Base-by-base conservation (phyloP, 768 basidiomycete species). In the Boletus reticuloceps region DNA sequence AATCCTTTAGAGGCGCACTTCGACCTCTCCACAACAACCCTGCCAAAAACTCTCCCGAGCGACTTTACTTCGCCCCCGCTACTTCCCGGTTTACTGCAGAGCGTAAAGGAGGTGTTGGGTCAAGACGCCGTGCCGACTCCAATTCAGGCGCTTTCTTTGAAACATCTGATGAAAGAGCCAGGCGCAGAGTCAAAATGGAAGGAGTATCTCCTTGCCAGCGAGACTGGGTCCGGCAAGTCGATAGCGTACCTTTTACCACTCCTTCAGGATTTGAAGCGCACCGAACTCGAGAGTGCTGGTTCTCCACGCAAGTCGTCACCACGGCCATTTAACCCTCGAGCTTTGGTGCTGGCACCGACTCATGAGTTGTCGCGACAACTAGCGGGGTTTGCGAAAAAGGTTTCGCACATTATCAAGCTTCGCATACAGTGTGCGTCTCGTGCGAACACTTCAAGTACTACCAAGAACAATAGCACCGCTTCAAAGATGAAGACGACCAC, bases 161-260 rank as follows among this genome's bases (percentile, higher is more conserved):
- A 86, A 58, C 83, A 85, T 71, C 69, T 91, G 17, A 68, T 90
- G 50, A 70, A 73, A 7, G 52, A 46, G 46, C 48, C 63, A 22
- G 50, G 56, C 34, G 31, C 42, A 16, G 62, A 49, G 36, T 37
- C 58, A 14, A 62, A 50, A 27, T 59, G 55, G 62, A 70, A 55
- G 44, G 75, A 83, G 46, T 86, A 79, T 59, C 79, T 96, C 7
- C 78, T 96, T 1, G 94, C 91, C 0, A 86, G 89, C 0, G 93
- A 95, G 70, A 96, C 92, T 0, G 94, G 94, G 14, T 93, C 91
- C 0, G 94, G 93, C 1, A 96, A 96, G 74, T 93, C 89, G 3
- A 81, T 95, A 29, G 94, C 94, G 1, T 96, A 94, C 69, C 80
- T 95, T 41, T 79, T 95, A 6, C 94, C 94, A 1, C 70, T 95